Evolutionary conservation across 192 early-diverging fungal genomes (phyloP), one percentile per base, ranked within the genome.

Genomic region (Phycomyces blakesleeanus): DNA sequence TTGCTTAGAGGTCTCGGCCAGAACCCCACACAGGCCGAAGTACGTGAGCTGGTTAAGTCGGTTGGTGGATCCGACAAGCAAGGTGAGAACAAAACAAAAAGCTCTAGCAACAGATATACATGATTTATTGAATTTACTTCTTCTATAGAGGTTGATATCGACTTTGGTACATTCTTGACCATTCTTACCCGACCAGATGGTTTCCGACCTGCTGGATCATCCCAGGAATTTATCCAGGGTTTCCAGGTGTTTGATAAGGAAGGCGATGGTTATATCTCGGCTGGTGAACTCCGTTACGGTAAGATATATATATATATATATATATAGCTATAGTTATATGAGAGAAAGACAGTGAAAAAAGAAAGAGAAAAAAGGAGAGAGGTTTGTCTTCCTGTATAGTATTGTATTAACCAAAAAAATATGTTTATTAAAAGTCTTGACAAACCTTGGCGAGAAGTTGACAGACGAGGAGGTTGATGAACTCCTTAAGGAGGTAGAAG

Each of bases 201-300:
- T 50, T 90, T 90, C 78, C 77, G 83, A 38, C 79, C 87, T 57
- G 83, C 82, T 25, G 89, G 84, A 9, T 83, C 88, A 41, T 84
- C 83, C 56, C 80, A 91, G 57, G 91, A 91, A 74, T 90, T 91
- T 66, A 82, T 89, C 50, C 87, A 91, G 56, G 91, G 89, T 1
- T 93, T 93, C 84, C 87, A 91, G 73, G 90, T 93, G 25, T 91
- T 93, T 83, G 91, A 93, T 77, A 89, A 89, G 77, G 87, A 93
- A 24, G 78, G 82, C 63, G 82, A 82, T 61, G 90, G 90, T 11
- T 89, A 78, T 57, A 93, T 93, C 55, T 79, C 87, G 41, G 83
- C 79, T 16, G 87, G 83, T 51, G 91, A 93, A 71, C 79, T 93
- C 18, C 87, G 89, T 47, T 91, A 89, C 78, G 84, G 84, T 85